These are phyloP conservation scores for Penicillium antarcticum DNA, from an alignment of 495 filamentous ascomycete species.

Conservation along the genomic window DNA sequence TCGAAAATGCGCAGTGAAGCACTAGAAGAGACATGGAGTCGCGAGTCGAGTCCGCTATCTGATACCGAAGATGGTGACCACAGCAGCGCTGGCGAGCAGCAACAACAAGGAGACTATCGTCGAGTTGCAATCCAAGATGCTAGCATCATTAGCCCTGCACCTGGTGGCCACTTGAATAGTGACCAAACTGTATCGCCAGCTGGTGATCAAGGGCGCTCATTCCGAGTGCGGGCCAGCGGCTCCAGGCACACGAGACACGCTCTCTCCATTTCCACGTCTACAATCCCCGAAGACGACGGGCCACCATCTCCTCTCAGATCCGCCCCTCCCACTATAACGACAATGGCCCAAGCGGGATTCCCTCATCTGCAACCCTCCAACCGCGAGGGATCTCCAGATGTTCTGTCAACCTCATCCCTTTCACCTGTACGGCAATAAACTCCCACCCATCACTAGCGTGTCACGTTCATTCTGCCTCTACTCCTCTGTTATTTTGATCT, in stretches of 20 bases:
- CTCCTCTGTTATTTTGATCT: slow-evolving; percentile 13
- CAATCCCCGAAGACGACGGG: slow-evolving; percentile 30
- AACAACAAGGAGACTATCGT: slow-evolving; percentile 24
- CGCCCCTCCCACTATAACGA: slow-evolving; percentile 31
- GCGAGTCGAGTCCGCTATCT: slow-evolving; percentile 27
- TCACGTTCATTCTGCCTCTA: slow-evolving; percentile 4
- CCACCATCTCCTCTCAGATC: slow-evolving; percentile 29
- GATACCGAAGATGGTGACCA: slow-evolving; percentile 31
- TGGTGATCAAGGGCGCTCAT: slow-evolving; percentile 32
- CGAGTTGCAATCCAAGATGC: slow-evolving; percentile 26
- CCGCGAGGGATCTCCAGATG: slow-evolving; percentile 18
- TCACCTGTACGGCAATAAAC: slow-evolving; percentile 16
- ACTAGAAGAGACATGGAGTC: slow-evolving; percentile 23
- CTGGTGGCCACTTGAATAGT: slow-evolving; percentile 20
- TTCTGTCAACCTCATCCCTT: slow-evolving; percentile 18
- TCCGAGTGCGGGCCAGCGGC: slow-evolving; percentile 37
- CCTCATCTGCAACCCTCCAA: slow-evolving; percentile 9
- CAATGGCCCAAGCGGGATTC: slow-evolving; percentile 27
- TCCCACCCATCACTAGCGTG: slow-evolving; percentile 7
- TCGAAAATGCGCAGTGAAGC: slow-evolving; percentile 79
- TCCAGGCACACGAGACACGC: slow-evolving; percentile 30
- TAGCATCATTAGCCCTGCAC: slow-evolving; percentile 13
- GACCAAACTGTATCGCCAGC: slow-evolving; percentile 27
- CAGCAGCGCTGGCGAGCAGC: slow-evolving; percentile 8
- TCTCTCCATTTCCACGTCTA: slow-evolving; percentile 32